A percentile compares a stretch with the other conserved stretches of the same genome.
These are phyloP conservation scores for Anthracocystis panici-leucophaei DNA, from an alignment of 1,284 basidiomycete genomes.

Conservation along the genomic window DNA sequence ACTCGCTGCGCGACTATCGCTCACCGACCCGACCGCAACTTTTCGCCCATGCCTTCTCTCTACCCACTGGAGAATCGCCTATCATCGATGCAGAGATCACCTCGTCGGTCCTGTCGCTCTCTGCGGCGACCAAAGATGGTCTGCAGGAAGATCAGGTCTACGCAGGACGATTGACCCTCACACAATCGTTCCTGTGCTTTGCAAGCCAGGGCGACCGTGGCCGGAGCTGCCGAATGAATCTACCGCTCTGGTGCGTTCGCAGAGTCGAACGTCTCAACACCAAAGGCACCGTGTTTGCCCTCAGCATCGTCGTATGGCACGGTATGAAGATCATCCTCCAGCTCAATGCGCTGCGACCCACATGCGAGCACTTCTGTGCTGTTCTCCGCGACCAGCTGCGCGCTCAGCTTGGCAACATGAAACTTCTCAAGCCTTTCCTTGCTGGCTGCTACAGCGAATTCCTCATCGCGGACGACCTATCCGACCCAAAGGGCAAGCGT, in stretches of 20 bases:
- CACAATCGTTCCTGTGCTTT: constrained; percentile 92
- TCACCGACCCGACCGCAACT: constrained; percentile 62
- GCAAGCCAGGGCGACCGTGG: constrained; percentile 86
- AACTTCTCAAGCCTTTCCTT: constrained; percentile 88
- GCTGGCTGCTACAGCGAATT: constrained; percentile 94
- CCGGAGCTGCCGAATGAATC: constrained; percentile 85
- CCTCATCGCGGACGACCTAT: constrained; percentile 73
- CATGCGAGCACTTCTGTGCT: constrained; percentile 93
- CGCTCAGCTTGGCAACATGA: constrained; percentile 81
- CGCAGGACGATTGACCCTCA: constrained; percentile 84
- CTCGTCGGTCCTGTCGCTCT: constrained; percentile 65
- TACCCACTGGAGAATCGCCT: constrained; percentile 57
- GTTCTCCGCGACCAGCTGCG: constrained; percentile 90
- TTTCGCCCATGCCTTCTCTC: constrained; percentile 61
- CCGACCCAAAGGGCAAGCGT: constrained; percentile 71
- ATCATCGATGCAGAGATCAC: constrained; percentile 62
- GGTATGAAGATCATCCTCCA: constrained; percentile 95
- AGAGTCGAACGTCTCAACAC: constrained; percentile 89
- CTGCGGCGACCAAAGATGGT: constrained; percentile 49
- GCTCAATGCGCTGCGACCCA: constrained; percentile 92
- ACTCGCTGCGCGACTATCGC: constrained; percentile 68
- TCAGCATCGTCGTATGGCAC: constrained; percentile 94
- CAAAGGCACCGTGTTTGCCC: constrained; percentile 79
- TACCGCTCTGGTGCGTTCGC: constrained; percentile 92
- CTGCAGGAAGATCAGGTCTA: constrained; percentile 66